Evolutionary conservation across 306 rosid genomes (phyloP).

Genomic region (Coriaria nepalensis): DNA sequence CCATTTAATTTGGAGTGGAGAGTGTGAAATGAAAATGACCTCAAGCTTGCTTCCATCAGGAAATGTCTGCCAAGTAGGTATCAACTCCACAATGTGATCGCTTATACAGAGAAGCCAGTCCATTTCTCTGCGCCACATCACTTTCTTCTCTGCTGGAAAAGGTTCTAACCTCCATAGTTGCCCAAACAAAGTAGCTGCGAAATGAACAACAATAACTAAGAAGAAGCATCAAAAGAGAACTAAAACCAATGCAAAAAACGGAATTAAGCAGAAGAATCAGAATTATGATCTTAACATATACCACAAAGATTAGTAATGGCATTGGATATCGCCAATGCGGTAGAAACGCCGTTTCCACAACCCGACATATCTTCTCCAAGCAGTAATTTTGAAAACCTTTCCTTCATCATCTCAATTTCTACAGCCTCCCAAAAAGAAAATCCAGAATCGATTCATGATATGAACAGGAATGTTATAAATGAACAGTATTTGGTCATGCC

Average conservation of each 20-base stretch:
- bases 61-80: constrained; percentile 16
- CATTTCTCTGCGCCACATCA: constrained; percentile 17
- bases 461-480: too few species aligned
- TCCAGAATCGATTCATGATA: neutral
- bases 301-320: constrained; percentile 19
- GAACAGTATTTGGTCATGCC: too few species aligned
- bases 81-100: constrained; percentile 14
- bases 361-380: constrained; percentile 21
- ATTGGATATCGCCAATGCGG: constrained; percentile 18
- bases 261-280: neutral
- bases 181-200: constrained; percentile 16
- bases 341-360: constrained; percentile 19
- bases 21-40: neutral
- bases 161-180: constrained; percentile 20
- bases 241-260: neutral
- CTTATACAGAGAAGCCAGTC: constrained; percentile 20
- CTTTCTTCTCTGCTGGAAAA: constrained; percentile 11
- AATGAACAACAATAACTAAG: neutral
- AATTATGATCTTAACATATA: neutral
- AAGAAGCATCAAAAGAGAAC: too few species aligned
- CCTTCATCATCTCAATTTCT: constrained; percentile 20
- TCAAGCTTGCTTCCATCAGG: constrained; percentile 18
- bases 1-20: too few species aligned
- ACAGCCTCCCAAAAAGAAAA: neutral
- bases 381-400: constrained; percentile 15